Conservation (phyloP, 2,329 filamentous ascomycete species). For the Penicillium sp. region DNA sequence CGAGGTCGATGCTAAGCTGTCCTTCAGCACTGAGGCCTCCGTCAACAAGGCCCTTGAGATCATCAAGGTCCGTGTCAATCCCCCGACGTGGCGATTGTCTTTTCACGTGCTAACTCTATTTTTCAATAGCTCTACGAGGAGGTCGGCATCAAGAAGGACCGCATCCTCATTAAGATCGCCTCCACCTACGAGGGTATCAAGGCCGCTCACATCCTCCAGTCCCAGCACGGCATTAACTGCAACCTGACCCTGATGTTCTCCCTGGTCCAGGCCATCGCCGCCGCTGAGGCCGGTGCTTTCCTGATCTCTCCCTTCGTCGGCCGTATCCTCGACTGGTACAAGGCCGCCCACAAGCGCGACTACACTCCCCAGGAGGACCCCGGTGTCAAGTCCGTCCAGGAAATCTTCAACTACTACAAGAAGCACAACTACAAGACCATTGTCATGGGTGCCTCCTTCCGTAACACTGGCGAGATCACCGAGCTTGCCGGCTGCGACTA, state of each 20-base stretch:
- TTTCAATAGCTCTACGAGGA: slow-evolving; percentile 80
- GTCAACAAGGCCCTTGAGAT: slow-evolving; percentile 96
- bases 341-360: slow-evolving; percentile 91
- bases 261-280: slow-evolving; percentile 86
- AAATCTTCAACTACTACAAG: slow-evolving; percentile 99
- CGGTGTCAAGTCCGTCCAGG: slow-evolving; percentile 88
- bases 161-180: slow-evolving; percentile 96
- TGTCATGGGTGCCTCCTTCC: slow-evolving; percentile 99
- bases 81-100: not conserved
- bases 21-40: slow-evolving; percentile 89
- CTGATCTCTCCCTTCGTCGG: slow-evolving; percentile 99
- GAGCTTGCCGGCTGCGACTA: slow-evolving; percentile 98
- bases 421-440: slow-evolving; percentile 99
- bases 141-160: slow-evolving; percentile 87
- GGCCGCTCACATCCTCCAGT: slow-evolving; percentile 94
- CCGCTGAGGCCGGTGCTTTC: slow-evolving; percentile 91
- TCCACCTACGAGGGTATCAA: slow-evolving; percentile 99
- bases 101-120: slow-evolving; percentile 14
- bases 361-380: slow-evolving; percentile 89
- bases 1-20: slow-evolving; percentile 94
- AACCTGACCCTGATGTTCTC: slow-evolving; percentile 99
- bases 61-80: slow-evolving; percentile 67
- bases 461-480: slow-evolving; percentile 92
- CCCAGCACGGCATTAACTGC: slow-evolving; percentile 93
- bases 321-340: slow-evolving; percentile 99